phyloP scores from a whole-genome alignment of 202 grass and related monocot species.

The Dendrocalamus latiflorus region DNA sequence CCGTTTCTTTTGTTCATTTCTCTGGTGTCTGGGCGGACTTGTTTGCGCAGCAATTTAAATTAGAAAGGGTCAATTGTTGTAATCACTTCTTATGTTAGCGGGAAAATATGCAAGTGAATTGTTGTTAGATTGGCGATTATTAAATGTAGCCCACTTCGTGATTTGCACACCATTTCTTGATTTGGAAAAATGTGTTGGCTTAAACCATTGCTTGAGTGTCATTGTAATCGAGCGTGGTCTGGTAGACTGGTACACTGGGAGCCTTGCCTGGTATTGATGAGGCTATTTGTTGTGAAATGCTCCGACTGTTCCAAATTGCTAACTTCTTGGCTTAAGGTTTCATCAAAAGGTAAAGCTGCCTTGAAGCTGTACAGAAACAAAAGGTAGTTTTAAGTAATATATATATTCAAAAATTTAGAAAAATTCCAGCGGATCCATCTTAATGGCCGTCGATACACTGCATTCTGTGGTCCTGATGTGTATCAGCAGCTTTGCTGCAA shows the following conservation, averaged over 20 bases:
- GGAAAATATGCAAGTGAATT: background rate
- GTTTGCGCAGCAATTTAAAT: background rate
- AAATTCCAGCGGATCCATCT: background rate
- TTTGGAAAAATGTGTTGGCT: no score
- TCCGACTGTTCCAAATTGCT: background rate
- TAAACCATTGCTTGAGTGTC: no score
- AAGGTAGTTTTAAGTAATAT: background rate
- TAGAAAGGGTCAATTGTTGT: background rate
- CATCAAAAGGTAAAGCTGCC: background rate
- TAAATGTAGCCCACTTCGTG: background rate
- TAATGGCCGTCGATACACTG: no score
- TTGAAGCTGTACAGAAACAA: background rate
- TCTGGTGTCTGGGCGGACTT: background rate
- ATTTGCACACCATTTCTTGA: no score
- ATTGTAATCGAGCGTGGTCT: background rate
- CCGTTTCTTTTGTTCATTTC: background rate
- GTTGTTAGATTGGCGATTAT: background rate
- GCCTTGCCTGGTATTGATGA: background rate
- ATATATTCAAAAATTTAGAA: no score
- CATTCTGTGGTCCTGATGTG: background rate
- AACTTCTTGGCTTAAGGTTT: background rate
- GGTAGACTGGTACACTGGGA: background rate
- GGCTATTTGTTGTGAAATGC: conserved; percentile 12
- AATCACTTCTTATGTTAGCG: background rate
- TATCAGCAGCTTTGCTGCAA: background rate